phyloP scores from a whole-genome alignment of 2,329 filamentous ascomycete genomes.

The Aspergillus chevalieri region DNA sequence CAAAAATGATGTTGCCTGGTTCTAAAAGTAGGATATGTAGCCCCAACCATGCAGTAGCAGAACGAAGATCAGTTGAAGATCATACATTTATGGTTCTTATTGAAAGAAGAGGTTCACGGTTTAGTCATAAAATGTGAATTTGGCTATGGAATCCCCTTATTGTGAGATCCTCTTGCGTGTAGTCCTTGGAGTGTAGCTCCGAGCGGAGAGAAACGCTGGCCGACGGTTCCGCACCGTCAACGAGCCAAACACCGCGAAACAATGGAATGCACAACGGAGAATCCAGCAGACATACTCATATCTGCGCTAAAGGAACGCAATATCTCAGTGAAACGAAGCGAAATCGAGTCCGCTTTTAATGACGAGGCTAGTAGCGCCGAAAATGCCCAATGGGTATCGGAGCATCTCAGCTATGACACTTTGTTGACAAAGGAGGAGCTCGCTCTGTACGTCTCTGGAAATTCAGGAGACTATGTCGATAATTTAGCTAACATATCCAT shows the following conservation, averaged over 20 bases:
- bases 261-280: conserved; percentile 12
- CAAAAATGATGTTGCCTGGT: too few species aligned
- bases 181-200: background rate
- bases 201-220: background rate
- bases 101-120: background rate
- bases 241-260: conserved; percentile 7
- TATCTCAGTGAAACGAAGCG: conserved; percentile 22
- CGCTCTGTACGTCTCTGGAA: conserved; percentile 21
- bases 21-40: too few species aligned
- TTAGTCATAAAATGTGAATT: background rate
- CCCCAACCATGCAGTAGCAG: too few species aligned
- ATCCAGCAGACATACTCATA: conserved; percentile 16
- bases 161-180: too few species aligned
- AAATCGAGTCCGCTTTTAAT: conserved; percentile 22
- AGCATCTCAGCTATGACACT: conserved; percentile 27
- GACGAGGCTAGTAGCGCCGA: conserved; percentile 11
- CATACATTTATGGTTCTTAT: background rate
- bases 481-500: background rate
- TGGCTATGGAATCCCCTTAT: background rate
- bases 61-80: too few species aligned
- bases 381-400: conserved; percentile 27
- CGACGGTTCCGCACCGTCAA: background rate
- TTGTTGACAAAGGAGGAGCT: conserved; percentile 37
- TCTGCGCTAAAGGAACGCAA: conserved; percentile 25
- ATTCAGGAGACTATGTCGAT: background rate